These are phyloP conservation scores for Aspergillus aculeatus DNA, from an alignment of 2,329 filamentous ascomycete genomes.

Conservation along the genomic window DNA sequence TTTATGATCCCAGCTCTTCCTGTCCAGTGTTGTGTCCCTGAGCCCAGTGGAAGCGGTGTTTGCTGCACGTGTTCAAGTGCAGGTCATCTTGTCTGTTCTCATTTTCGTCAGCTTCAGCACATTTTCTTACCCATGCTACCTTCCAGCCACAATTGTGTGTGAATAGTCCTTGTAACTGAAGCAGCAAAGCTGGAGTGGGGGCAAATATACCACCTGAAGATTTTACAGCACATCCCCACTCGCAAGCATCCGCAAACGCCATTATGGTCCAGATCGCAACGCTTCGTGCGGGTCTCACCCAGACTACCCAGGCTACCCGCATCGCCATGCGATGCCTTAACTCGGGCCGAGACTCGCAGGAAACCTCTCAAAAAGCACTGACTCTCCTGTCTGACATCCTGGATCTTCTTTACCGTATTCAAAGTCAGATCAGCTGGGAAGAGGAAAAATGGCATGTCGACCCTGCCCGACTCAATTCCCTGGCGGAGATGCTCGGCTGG, in stretches of 20 bases:
- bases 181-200: no score
- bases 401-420: conserved; percentile 25
- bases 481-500: conserved; percentile 24
- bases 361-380: conserved; percentile 22
- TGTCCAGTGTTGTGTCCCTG: no score
- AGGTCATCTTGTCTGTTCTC: no score
- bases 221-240: no score
- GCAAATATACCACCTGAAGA: no score
- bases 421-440: conserved; percentile 23
- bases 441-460: conserved; percentile 27
- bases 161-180: no score
- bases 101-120: background rate
- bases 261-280: conserved; percentile 12
- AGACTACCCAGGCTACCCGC: conserved; percentile 19
- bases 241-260: no score
- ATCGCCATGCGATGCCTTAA: conserved; percentile 24
- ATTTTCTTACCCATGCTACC: background rate
- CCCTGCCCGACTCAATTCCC: conserved; percentile 15
- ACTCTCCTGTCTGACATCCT: conserved; percentile 23
- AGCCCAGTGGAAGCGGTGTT: no score
- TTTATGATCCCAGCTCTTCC: no score
- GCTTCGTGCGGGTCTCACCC: conserved; percentile 18
- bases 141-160: background rate
- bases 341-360: conserved; percentile 25
- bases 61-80: no score